Evolutionary conservation across 2,329 filamentous ascomycete genomes (phyloP).

Genomic region (Talaromyces islandicus): DNA sequence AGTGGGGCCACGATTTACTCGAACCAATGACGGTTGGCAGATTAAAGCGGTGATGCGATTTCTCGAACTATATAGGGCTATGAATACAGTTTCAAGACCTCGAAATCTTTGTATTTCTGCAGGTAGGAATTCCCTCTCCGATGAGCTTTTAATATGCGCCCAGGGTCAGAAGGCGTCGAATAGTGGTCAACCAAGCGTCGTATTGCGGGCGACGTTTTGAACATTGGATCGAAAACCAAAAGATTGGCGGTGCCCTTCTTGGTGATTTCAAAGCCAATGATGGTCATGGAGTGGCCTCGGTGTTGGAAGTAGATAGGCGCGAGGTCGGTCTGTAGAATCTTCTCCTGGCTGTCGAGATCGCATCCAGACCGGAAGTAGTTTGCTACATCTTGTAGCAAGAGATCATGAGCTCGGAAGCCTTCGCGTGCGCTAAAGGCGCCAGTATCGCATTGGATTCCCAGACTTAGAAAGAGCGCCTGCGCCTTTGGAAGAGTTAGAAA

Average conservation of each 20-base stretch:
- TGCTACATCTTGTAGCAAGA: conserved; percentile 63
- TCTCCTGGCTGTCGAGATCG: conserved; percentile 44
- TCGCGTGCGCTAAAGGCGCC: conserved; percentile 50
- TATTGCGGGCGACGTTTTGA: conserved; percentile 62
- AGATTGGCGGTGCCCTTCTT: conserved; percentile 61
- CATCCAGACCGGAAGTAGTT: conserved; percentile 63
- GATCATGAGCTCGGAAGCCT: conserved; percentile 44
- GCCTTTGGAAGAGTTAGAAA: conserved; percentile 47
- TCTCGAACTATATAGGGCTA: not conserved
- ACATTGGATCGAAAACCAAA: conserved; percentile 84
- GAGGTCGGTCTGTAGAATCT: conserved; percentile 64
- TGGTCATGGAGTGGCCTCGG: conserved; percentile 76
- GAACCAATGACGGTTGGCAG: not conserved
- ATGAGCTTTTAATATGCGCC: conserved; percentile 63
- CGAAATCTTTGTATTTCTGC: conserved; percentile 67
- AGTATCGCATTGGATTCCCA: conserved; percentile 62
- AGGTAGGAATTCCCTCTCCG: conserved; percentile 65
- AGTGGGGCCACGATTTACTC: not conserved
- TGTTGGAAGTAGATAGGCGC: conserved; percentile 91
- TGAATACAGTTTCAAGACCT: conserved; percentile 59
- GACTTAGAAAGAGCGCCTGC: conserved; percentile 66
- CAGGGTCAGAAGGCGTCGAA: conserved; percentile 39
- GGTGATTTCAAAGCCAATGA: conserved; percentile 73
- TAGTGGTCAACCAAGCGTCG: conserved; percentile 50
- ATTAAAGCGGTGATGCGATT: not conserved